Conservation (phyloP, 2,329 filamentous ascomycete species). For the Fusarium verrucosum region DNA sequence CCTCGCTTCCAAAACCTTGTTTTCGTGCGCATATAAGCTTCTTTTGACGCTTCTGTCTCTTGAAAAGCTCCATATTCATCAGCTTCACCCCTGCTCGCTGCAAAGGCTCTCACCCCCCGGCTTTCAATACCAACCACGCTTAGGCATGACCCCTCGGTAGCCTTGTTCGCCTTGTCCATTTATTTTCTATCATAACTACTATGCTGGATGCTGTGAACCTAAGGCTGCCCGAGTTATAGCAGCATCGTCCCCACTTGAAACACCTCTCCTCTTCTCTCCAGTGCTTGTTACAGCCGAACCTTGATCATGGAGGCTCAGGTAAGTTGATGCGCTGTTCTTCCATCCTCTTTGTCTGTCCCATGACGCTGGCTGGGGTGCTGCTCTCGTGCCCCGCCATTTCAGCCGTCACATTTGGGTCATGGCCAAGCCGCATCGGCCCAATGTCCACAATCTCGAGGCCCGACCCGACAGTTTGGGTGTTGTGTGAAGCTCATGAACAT, state of each 20-base stretch:
- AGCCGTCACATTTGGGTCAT: slow-evolving; percentile 34
- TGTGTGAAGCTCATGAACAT: slow-evolving; percentile 18
- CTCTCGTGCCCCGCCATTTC: slow-evolving; percentile 46
- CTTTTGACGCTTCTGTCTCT: not conserved
- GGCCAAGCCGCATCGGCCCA: slow-evolving; percentile 38
- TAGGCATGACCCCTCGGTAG: slow-evolving; percentile 56
- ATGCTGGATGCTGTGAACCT: slow-evolving; percentile 55
- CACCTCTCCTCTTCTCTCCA: not conserved
- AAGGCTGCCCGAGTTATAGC: slow-evolving; percentile 57
- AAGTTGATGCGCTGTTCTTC: slow-evolving; percentile 40
- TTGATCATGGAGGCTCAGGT: slow-evolving; percentile 61
- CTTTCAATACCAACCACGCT: slow-evolving; percentile 31
- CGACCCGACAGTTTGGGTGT: slow-evolving; percentile 17
- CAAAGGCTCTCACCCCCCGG: slow-evolving; percentile 28
- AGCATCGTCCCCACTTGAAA: slow-evolving; percentile 46
- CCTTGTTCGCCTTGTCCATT: slow-evolving; percentile 48
- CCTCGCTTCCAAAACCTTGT: slow-evolving; percentile 13
- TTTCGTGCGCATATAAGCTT: slow-evolving; percentile 3
- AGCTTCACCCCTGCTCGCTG: slow-evolving; percentile 17
- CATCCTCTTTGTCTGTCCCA: slow-evolving; percentile 33
- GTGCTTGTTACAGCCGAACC: slow-evolving; percentile 32
- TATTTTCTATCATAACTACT: slow-evolving; percentile 49
- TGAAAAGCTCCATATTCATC: slow-evolving; percentile 17
- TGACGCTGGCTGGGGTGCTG: slow-evolving; percentile 34
- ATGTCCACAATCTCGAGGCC: slow-evolving; percentile 24